Evolutionary conservation across 306 rosid species (phyloP).

Genomic region (Senna tora): DNA sequence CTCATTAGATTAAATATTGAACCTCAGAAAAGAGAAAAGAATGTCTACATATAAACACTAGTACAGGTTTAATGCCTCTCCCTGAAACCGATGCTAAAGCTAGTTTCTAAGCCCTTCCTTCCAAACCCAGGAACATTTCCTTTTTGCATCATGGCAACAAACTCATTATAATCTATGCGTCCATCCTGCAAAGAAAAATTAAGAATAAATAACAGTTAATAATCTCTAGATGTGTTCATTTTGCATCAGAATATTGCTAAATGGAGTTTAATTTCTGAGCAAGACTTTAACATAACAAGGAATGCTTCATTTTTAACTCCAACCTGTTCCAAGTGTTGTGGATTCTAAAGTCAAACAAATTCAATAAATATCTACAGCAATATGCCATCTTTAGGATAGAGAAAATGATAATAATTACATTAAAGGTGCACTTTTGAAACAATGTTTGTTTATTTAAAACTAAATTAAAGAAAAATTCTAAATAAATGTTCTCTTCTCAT

Average conservation of each 20-base stretch:
- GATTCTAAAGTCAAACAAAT: background rate
- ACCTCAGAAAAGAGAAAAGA: conserved; percentile 22
- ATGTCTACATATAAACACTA: conserved; percentile 21
- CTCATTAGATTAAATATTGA: conserved; percentile 26
- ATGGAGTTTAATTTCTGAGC: conserved; percentile 14
- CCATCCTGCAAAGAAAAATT: conserved; percentile 76
- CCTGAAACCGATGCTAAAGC: conserved; percentile 75
- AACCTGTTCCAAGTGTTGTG: background rate
- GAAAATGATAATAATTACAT: background rate
- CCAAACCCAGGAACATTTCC: conserved; percentile 64
- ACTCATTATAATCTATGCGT: conserved; percentile 89
- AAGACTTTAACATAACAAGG: conserved; percentile 12
- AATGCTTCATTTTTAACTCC: background rate
- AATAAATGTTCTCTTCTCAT: background rate
- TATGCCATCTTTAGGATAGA: background rate
- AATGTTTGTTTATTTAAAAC: background rate
- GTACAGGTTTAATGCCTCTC: conserved; percentile 65
- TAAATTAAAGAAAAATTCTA: background rate
- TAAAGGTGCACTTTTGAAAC: background rate
- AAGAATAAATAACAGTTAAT: background rate
- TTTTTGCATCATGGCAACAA: conserved; percentile 98
- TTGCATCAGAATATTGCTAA: background rate
- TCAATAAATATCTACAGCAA: conserved; percentile 1
- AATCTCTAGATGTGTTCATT: conserved; percentile 11
- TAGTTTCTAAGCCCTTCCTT: conserved; percentile 71